Percentiles rank a stretch among this genome's conserved stretches.
Conservation (phyloP, 768 basidiomycete genomes). For the Pholiota microspora region DNA sequence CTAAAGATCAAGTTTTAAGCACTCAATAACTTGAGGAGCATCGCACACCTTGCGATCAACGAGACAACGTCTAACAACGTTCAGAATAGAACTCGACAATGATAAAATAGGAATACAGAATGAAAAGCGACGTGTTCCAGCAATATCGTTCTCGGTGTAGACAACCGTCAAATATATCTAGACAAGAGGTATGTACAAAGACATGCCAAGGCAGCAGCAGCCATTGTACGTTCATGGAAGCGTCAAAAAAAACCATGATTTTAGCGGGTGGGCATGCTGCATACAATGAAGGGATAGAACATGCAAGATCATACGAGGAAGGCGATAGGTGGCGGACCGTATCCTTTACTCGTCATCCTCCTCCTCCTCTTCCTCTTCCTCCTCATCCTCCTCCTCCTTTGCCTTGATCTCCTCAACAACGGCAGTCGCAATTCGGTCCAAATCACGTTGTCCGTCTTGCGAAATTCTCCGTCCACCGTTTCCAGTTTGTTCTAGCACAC, state of each 20-base stretch:
- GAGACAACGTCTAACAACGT: too few species aligned
- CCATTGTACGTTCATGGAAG: constrained; percentile 5
- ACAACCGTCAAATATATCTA: not conserved
- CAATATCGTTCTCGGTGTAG: not conserved
- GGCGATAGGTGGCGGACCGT: constrained; percentile 7
- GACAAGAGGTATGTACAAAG: not conserved
- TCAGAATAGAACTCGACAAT: too few species aligned
- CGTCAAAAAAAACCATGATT: constrained; percentile 24
- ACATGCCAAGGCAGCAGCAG: not conserved
- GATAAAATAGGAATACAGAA: not conserved
- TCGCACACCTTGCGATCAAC: not conserved
- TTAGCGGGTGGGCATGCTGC: constrained; percentile 37
- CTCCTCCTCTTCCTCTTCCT: constrained; percentile 59
- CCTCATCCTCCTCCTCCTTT: constrained; percentile 73
- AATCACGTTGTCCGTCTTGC: constrained; percentile 95
- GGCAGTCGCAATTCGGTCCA: constrained; percentile 91
- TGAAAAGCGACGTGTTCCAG: not conserved
- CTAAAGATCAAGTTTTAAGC: not conserved
- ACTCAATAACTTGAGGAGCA: not conserved
- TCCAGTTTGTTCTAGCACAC: constrained; percentile 89
- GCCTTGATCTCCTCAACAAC: constrained; percentile 79
- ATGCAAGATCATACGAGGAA: constrained; percentile 36
- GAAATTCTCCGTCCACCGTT: constrained; percentile 95
- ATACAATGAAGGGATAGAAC: constrained; percentile 37
- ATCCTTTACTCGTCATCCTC: constrained; percentile 51